phyloP scores from a whole-genome alignment of 495 filamentous ascomycete species.

The Durotheca rogersii region DNA sequence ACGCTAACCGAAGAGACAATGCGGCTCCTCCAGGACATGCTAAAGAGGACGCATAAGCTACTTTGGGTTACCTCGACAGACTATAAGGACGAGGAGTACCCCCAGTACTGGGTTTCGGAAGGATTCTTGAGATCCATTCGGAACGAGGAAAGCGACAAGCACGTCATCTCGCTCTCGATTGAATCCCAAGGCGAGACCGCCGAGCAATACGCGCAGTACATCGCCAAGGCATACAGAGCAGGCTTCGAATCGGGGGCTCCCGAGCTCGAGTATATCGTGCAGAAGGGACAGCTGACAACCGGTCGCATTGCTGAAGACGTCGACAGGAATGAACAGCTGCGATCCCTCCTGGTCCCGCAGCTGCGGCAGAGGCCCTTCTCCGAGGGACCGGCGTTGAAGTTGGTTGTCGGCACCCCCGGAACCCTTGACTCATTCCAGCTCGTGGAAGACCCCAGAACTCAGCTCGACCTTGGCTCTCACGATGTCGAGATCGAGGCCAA shows the following conservation, averaged over 20 bases:
- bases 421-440: slow-evolving; percentile 29
- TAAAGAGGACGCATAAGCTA: slow-evolving; percentile 32
- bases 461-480: slow-evolving; percentile 13
- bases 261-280: slow-evolving; percentile 37
- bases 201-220: slow-evolving; percentile 11
- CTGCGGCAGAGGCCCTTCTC: slow-evolving; percentile 24
- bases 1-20: slow-evolving; percentile 36
- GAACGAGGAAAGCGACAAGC: slow-evolving; percentile 31
- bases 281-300: slow-evolving; percentile 28
- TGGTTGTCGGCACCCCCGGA: slow-evolving; percentile 27
- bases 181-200: slow-evolving; percentile 17
- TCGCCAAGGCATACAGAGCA: slow-evolving; percentile 22
- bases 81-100: slow-evolving; percentile 18
- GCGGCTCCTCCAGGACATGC: slow-evolving; percentile 36
- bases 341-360: slow-evolving; percentile 23
- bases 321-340: slow-evolving; percentile 16
- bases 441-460: slow-evolving; percentile 29
- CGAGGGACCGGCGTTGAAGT: slow-evolving; percentile 24
- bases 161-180: slow-evolving; percentile 31
- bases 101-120: slow-evolving; percentile 22
- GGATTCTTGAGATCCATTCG: slow-evolving; percentile 37
- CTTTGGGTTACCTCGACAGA: slow-evolving; percentile 35
- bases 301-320: slow-evolving; percentile 28
- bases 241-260: slow-evolving; percentile 21
- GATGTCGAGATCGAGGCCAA: slow-evolving; percentile 35